Evolutionary conservation across 2,329 filamentous ascomycete genomes (phyloP), one percentile per base, ranked within the genome.

Genomic region (Graphilbum sp.): DNA sequence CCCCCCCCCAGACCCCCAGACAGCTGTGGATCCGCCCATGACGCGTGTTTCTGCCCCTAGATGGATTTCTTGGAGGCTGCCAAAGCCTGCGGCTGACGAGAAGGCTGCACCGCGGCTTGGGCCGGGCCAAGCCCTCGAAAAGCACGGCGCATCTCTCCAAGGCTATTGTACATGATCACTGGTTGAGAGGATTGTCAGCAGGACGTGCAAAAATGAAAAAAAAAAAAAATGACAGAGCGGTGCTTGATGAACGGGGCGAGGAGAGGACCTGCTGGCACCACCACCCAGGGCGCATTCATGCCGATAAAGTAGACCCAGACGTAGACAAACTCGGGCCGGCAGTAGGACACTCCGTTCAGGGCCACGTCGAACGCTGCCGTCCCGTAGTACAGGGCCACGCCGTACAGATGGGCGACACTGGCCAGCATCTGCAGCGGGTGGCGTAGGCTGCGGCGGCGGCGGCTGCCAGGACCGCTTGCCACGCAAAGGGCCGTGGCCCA

Each of bases 281-380:
- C 46, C 1, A 61, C 65, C 74, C 74, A 79, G 1, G 72, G 69
- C 15, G 63, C 50, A 48, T 79, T 79, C 51, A 75, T 67, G 3
- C 66, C 67, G 5, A 71, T 57, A 43, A 73, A 78, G 47, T 78
- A 79, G 16, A 70, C 57, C 72, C 72, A 78, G 47, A 69, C 75
- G 47, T 79, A 79, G 23, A 69, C 50, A 18, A 60, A 55, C 53
- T 78, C 74, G 2, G 73, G 73, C 19, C 74, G 62, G 46, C 67
- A 72, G 48, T 72, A 68, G 17, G 57, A 58, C 18, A 60, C 53
- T 3, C 63, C 67, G 13, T 53, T 55, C 42, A 61, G 54, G 25
- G 54, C 55, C 40, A 60, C 52, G 42, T 72, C 69, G 35, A 60
- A 58, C 39, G 63, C 56, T 50, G 66, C 70, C 15, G 74, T 79